Conservation (phyloP, 139 green algal species). For the Volvox africanus region DNA sequence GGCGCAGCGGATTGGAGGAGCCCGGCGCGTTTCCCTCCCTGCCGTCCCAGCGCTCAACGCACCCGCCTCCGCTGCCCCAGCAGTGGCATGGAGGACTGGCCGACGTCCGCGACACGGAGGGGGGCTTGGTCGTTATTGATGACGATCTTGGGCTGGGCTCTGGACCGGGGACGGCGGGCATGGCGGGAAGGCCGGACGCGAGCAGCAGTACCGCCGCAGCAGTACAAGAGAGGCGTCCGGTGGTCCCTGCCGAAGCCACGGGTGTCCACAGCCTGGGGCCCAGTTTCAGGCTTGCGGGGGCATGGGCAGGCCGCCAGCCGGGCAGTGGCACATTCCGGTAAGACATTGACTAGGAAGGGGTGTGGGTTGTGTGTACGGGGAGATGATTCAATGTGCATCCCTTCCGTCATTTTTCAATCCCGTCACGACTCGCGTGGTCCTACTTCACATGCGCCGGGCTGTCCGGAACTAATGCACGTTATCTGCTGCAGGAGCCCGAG, state of each 20-base stretch:
- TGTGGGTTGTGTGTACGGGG: too few species aligned
- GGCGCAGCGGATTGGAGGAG: background rate
- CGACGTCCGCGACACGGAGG: slow-evolving; percentile 55
- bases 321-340: slow-evolving; percentile 17
- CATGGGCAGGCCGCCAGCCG: slow-evolving; percentile 12
- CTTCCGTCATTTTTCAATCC: too few species aligned
- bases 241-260: background rate
- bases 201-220: too few species aligned
- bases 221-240: too few species aligned
- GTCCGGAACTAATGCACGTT: too few species aligned
- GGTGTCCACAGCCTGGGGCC: background rate
- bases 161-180: background rate
- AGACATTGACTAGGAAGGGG: too few species aligned
- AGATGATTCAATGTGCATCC: too few species aligned
- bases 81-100: background rate
- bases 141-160: slow-evolving; percentile 65
- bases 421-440: too few species aligned
- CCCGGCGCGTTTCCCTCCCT: slow-evolving; percentile 19
- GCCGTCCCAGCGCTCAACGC: background rate
- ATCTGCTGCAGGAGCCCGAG: too few species aligned
- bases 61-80: background rate
- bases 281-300: slow-evolving; percentile 1
- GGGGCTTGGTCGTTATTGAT: slow-evolving; percentile 75
- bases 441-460: too few species aligned
- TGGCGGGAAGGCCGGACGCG: background rate